A percentile compares a stretch with the other conserved stretches of the same genome.
Conservation (phyloP, 2,329 filamentous ascomycete species). For the Exophiala oligosperma region DNA sequence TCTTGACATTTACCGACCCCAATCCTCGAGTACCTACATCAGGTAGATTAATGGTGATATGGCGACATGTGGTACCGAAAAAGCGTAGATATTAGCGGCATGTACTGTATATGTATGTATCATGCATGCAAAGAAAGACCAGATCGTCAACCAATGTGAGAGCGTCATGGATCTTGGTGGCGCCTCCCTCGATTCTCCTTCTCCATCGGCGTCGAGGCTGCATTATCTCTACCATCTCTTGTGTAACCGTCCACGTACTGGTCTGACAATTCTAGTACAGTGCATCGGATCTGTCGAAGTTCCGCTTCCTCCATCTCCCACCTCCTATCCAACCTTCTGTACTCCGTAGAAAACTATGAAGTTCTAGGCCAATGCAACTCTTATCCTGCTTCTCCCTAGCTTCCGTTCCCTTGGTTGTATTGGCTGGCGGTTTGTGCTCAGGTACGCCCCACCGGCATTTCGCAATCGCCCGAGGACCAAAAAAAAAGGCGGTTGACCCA, state of each 20-base stretch:
- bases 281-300: neutral
- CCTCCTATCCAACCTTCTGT: neutral
- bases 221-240: slow-evolving; percentile 22
- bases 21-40: too few relatives aligned
- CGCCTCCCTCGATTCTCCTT: slow-evolving; percentile 16
- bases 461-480: slow-evolving; percentile 3
- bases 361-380: slow-evolving; percentile 1
- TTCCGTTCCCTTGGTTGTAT: neutral
- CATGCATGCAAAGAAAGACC: neutral
- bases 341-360: neutral
- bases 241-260: neutral
- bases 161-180: slow-evolving; percentile 25
- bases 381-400: slow-evolving; percentile 16
- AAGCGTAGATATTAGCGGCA: neutral
- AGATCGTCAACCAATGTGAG: slow-evolving; percentile 14
- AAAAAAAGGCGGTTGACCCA: slow-evolving; percentile 3
- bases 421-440: neutral
- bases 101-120: neutral
- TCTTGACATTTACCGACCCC: too few relatives aligned
- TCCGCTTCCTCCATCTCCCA: neutral
- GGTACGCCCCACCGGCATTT: slow-evolving; percentile 8
- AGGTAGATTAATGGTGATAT: too few relatives aligned
- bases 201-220: slow-evolving; percentile 17
- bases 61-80: neutral
- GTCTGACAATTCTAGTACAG: neutral